Evolutionary conservation across 257 asterid species (phyloP), one percentile per base, ranked within the genome.

Genomic region (Petunia axillaris): DNA sequence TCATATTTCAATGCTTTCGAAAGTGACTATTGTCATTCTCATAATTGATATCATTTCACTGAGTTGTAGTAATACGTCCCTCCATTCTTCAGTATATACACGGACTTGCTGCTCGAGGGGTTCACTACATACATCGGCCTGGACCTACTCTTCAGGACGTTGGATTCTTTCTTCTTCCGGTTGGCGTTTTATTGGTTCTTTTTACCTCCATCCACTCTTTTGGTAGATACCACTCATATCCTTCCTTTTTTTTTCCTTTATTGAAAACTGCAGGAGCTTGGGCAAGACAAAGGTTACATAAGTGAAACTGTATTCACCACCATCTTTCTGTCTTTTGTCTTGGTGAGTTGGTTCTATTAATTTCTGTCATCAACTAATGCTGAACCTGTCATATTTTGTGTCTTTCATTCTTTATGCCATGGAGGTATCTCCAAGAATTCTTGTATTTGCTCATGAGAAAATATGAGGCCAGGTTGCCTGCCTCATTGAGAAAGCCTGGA

Each of bases 61-160:
- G 3, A 16, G 58, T 0, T 70, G 59, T 71, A 48, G 59, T 71
- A 48, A 66, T 46, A 46, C 35, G 25, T 48, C 1, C 6, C 77
- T 25, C 0, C 60, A 82, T 74, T 77, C 43, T 80, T 84, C 91
- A 93, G 98, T 95, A 95, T 83, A 88, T 93, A 76, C 99, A 93
- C 80, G 99, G 98, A 67, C 64, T 95, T 57, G 96, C 97, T 63
- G 99, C 99, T 79, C 91, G 93, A 82, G 97, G 99, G 86, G 97
- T 93, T 82, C 98, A 95, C 83, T 95, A 92, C 82, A 37, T 95
- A 38, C 99, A 95, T 80, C 90, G 93, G 37, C 97, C 99, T 36
- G 99, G 99, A 79, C 98, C 94, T 1, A 86, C 79, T 59, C 99
- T 95, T 82, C 97, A 95, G 83, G 99, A 95, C 84, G 82, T 82